phyloP scores from a whole-genome alignment of 2,329 filamentous ascomycete genomes.

The Ophiostoma ulmi region DNA sequence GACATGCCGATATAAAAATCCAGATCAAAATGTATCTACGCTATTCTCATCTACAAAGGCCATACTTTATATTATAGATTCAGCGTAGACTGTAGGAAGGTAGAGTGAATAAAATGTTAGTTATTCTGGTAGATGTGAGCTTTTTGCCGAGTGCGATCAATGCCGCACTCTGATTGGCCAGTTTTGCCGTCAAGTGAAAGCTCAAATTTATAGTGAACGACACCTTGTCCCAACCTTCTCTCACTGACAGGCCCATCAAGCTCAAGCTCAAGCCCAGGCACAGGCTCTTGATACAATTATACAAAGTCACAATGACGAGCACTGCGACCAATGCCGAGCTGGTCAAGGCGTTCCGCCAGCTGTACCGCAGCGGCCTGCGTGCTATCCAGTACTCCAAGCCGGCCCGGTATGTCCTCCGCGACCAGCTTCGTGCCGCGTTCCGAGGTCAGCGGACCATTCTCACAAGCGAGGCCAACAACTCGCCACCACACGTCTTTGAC shows the following conservation, averaged over 20 bases:
- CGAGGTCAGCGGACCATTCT: slow-evolving; percentile 32
- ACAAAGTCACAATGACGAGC: not conserved
- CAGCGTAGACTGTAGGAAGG: too few relatives aligned
- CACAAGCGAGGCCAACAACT: slow-evolving; percentile 31
- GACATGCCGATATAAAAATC: too few relatives aligned
- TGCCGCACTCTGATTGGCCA: not conserved
- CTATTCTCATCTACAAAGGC: too few relatives aligned
- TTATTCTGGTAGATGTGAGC: not conserved
- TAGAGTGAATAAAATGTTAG: not conserved
- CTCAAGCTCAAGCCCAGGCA: not conserved
- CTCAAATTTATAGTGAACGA: not conserved
- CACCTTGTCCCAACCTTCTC: not conserved
- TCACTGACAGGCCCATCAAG: not conserved
- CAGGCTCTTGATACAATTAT: not conserved
- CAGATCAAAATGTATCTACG: too few relatives aligned
- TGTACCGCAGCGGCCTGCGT: slow-evolving; percentile 62
- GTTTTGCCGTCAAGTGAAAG: not conserved
- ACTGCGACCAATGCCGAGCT: slow-evolving; percentile 42
- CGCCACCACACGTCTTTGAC: slow-evolving; percentile 40
- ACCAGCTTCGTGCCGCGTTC: slow-evolving; percentile 57
- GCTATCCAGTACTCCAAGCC: slow-evolving; percentile 69
- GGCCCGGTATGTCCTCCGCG: slow-evolving; percentile 56
- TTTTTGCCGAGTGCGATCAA: not conserved
- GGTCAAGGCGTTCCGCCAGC: slow-evolving; percentile 61
- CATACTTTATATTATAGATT: too few relatives aligned